Base-by-base conservation (phyloP, 805 yeast genomes). In the Candida nitratophila region DNA sequence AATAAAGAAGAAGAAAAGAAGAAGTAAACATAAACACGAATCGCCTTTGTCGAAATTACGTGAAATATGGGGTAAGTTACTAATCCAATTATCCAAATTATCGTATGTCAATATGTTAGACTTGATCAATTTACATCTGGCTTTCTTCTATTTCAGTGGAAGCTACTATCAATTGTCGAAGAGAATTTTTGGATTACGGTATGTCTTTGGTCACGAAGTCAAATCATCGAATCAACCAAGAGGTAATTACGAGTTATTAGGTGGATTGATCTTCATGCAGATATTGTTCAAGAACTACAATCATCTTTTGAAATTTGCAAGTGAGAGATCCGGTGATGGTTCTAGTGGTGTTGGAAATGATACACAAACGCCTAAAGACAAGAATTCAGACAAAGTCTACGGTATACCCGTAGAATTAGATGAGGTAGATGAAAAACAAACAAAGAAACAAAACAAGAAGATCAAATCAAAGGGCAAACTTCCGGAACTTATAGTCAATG, bases 61-160 rank as follows among this genome's bases (percentile, higher is more conserved):
- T 11, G 11, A 20, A 8, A 20, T 36, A 8, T 22, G 29, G 41
- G 50, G 44, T 30, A 44, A 39, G 7, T 16, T 34, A 12, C 3
- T 34, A 3, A 7, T 9, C 9, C 17, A 42, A 4, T 34, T 64
- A 5, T 44, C 56, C 3, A 43, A 44, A 8, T n/a, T 66, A 6
- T 68, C 74, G n/a, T 76, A 74, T 51, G 56, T 72, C 16, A 66
- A 68, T 42, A 51, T 77, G 4, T 51, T 78, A 27, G 82, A 81
- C 1, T 44, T 85, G 6, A 64, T 79, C 58, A 84, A 85, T 53
- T 45, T 86, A 15, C 95, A 91, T 59, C 63, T 89, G 42, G 91
- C 96, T 0, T 32, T 86, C 0, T 91, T 91, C 59, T 91, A 91
- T 62, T 77, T 90, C 55, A 73, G 71, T 37, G 98, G 97, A 2